Evolutionary conservation across 1,284 basidiomycete genomes (phyloP), one percentile per base, ranked within the genome.

Genomic region (Porphyrellus sp.): DNA sequence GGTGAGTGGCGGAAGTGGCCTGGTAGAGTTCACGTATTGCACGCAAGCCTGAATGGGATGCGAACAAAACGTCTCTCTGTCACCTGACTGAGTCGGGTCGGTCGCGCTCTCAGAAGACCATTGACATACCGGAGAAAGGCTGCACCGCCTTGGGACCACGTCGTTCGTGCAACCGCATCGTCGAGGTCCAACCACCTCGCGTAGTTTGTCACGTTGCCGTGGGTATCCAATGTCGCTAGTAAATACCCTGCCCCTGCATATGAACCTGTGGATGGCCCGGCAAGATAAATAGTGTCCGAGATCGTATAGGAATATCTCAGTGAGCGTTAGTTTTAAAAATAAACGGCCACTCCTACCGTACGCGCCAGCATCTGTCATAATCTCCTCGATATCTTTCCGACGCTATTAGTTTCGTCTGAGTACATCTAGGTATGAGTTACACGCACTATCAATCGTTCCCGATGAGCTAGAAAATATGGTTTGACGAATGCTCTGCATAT

Each of bases 161-260:
- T 71, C 0, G 83, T 79, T 39, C 76, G 74, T 9, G 77, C 73
- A 27, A 85, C 67, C 1, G 75, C 85, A 53, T 77, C 67, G 53
- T 89, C 86, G 28, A 89, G 68, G 57, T 89, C 85, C 30, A 89
- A 73, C 80, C 83, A 89, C 38, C 87, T 76, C 21, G 67, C 72
- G 60, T 84, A 89, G 57, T 78, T 69, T 0, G 76, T 73, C 4
- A 77, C 65, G 2, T 65, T 38, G 0, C 73, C 77, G 3, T 69
- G 73, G 2, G 67, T 58, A 48, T 77, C 63, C 18, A 86, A 56
- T 6, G 75, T 80, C 1, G 80, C 75, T 4, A 86, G 57, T 0
- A 89, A 67, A 60, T 81, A 79, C 5, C 86, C 86, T 11, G 86
- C 81, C 8, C 80, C 81, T 7, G 80, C 74, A 59, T 85, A 89